Conservation (phyloP, 2,329 filamentous ascomycete genomes). For the Diaporthe citri region DNA sequence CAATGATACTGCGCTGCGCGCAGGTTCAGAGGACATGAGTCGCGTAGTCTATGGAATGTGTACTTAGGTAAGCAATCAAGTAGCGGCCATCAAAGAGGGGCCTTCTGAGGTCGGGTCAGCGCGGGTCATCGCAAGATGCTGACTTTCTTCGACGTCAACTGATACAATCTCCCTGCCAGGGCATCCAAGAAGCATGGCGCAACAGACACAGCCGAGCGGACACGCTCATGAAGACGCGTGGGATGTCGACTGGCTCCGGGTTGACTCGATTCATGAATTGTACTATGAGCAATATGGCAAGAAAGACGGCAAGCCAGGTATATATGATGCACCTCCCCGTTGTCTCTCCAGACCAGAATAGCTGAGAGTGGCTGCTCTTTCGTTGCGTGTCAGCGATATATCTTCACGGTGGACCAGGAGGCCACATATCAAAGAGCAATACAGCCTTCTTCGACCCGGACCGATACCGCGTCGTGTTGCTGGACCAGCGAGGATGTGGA, state of each 20-base stretch:
- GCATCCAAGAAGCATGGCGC: background rate
- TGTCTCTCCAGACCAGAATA: too few species aligned
- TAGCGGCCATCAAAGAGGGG: background rate
- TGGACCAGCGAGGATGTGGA: slow-evolving; percentile 61
- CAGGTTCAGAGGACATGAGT: background rate
- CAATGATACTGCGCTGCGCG: background rate
- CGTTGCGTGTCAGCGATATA: slow-evolving; percentile 40
- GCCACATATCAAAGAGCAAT: slow-evolving; percentile 49
- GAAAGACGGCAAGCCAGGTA: slow-evolving; percentile 22
- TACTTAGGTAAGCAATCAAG: background rate
- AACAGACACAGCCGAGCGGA: background rate
- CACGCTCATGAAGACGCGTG: slow-evolving; percentile 1
- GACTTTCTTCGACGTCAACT: background rate
- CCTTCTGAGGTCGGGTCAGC: background rate
- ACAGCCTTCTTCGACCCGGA: slow-evolving; percentile 57
- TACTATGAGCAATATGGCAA: slow-evolving; percentile 14
- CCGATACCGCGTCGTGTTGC: slow-evolving; percentile 58
- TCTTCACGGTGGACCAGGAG: slow-evolving; percentile 58
- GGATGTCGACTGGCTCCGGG: background rate
- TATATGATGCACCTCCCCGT: too few species aligned
- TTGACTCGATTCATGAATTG: slow-evolving; percentile 3
- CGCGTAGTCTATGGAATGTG: background rate
- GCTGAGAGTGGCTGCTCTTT: background rate
- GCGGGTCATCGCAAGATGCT: background rate
- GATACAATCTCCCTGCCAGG: background rate